phyloP scores from a whole-genome alignment of 2,329 filamentous ascomycete genomes.

The Ophiocordyceps robertsii region DNA sequence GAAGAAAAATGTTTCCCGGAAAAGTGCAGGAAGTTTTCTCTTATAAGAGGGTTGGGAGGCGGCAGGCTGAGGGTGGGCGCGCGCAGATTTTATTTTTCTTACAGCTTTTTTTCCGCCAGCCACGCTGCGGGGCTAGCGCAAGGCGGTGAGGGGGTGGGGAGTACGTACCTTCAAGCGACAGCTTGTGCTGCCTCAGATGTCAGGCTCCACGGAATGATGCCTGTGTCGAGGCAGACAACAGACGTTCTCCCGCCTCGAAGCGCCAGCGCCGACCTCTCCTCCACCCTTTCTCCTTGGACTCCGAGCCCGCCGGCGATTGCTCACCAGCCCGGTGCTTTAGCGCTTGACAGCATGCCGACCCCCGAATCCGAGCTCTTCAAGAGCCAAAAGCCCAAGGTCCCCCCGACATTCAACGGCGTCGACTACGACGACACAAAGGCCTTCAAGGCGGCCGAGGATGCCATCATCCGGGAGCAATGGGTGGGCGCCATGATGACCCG shows the following conservation, averaged over 20 bases:
- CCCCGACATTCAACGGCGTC: conserved; percentile 74
- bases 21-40: background rate
- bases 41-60: conserved; percentile 1
- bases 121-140: conserved; percentile 17
- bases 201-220: conserved; percentile 7
- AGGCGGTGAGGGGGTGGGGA: conserved; percentile 19
- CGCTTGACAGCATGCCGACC: conserved; percentile 50
- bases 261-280: background rate
- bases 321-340: background rate
- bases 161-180: conserved; percentile 3
- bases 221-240: background rate
- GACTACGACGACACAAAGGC: conserved; percentile 73
- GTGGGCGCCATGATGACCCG: conserved; percentile 81
- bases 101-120: conserved; percentile 16
- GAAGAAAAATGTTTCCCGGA: too few relatives aligned
- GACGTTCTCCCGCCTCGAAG: background rate
- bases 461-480: conserved; percentile 77
- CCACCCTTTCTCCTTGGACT: background rate
- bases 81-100: conserved; percentile 7
- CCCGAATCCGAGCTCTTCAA: conserved; percentile 73
- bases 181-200: conserved; percentile 14
- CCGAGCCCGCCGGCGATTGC: conserved; percentile 4
- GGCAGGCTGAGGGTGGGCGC: background rate
- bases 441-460: conserved; percentile 72
- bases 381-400: conserved; percentile 70